Conservation (phyloP, 495 filamentous ascomycete genomes). For the Xylaria nigripes region DNA sequence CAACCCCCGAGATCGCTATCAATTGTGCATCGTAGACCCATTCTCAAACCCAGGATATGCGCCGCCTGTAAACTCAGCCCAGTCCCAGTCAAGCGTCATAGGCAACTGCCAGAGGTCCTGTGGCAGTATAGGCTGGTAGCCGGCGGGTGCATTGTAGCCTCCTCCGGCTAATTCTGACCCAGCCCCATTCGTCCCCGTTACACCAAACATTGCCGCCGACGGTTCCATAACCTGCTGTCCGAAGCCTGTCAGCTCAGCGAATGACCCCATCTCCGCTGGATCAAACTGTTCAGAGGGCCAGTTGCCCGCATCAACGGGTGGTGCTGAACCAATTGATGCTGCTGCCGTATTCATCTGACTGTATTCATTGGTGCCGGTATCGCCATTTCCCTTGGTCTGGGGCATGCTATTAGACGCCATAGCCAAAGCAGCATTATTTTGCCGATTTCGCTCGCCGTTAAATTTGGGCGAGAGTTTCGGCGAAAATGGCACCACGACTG, state of each 20-base stretch:
- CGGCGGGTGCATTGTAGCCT: not conserved
- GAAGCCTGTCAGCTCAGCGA: constrained; percentile 44
- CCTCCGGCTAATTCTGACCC: constrained; percentile 8
- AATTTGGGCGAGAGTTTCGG: constrained; percentile 36
- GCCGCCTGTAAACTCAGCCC: constrained; percentile 74
- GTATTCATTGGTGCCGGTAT: constrained; percentile 19
- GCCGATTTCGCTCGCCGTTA: constrained; percentile 32
- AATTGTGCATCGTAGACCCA: constrained; percentile 22
- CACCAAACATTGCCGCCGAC: constrained; percentile 20
- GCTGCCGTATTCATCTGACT: constrained; percentile 32
- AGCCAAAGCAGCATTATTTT: constrained; percentile 17
- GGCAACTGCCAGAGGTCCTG: constrained; percentile 95
- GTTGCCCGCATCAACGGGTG: constrained; percentile 14
- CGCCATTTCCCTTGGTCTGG: constrained; percentile 22
- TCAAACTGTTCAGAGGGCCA: constrained; percentile 24
- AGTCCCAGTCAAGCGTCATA: constrained; percentile 97
- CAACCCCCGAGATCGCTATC: not conserved
- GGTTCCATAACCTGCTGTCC: constrained; percentile 35
- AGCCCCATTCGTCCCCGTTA: constrained; percentile 18
- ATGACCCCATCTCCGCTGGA: constrained; percentile 25
- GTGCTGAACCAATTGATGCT: constrained; percentile 16
- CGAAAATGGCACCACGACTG: constrained; percentile 28
- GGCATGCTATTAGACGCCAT: not conserved
- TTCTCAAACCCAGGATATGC: constrained; percentile 47
- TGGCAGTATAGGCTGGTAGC: constrained; percentile 88